phyloP scores from a whole-genome alignment of 345 rosid species.

The Salix suchowensis region DNA sequence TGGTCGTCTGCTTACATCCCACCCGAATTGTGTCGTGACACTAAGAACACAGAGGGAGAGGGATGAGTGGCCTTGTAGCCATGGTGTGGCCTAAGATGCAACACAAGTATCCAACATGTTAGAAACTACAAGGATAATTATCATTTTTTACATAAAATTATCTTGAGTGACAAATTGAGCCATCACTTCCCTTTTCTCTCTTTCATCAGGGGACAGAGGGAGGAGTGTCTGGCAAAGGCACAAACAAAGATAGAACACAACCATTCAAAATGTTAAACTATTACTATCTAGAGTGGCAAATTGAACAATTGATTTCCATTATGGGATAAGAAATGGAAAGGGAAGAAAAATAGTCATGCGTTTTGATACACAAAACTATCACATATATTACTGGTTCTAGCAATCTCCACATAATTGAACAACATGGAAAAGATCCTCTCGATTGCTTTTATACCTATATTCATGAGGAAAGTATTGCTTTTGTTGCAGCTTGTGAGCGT shows the following conservation, averaged over 20 bases:
- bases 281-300: not conserved
- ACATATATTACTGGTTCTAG: not conserved
- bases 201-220: no score
- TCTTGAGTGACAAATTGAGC: no score
- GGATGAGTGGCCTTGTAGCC: no score
- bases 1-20: no score
- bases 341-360: not conserved
- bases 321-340: not conserved
- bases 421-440: not conserved
- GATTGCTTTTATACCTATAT: not conserved
- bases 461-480: conserved; percentile 1
- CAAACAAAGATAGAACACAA: not conserved
- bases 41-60: no score
- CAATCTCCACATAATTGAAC: not conserved
- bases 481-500: conserved; percentile 59
- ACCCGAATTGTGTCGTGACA: no score
- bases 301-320: not conserved
- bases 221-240: no score
- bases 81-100: no score
- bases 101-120: no score
- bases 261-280: not conserved
- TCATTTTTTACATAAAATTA: no score
- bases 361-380: not conserved
- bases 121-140: no score
- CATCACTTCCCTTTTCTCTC: no score